Conservation (phyloP, 2,329 filamentous ascomycete species). For the Lanzia echinophila region DNA sequence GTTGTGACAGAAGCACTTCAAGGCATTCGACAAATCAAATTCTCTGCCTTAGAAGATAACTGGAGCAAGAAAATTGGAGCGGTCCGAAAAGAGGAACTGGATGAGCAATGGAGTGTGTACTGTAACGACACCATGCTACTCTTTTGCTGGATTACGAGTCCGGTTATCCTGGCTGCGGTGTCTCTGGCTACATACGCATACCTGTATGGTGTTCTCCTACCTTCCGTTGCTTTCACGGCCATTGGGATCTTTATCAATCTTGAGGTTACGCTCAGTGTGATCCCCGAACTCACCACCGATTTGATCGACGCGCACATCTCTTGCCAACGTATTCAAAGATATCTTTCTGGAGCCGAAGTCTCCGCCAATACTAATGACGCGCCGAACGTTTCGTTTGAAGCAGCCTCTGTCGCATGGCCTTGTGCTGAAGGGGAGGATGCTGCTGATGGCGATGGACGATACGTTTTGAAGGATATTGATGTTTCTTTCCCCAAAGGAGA, state of each 20-base stretch:
- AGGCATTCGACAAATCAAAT: constrained; percentile 80
- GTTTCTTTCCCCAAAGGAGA: constrained; percentile 61
- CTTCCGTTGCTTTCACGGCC: constrained; percentile 73
- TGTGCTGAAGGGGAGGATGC: constrained; percentile 55
- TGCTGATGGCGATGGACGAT: constrained; percentile 50
- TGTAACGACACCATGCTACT: constrained; percentile 23
- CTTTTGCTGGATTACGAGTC: constrained; percentile 65
- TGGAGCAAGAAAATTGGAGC: constrained; percentile 66
- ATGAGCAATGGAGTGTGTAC: constrained; percentile 60
- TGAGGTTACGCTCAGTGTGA: constrained; percentile 61
- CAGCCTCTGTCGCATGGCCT: constrained; percentile 69
- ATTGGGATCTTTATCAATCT: constrained; percentile 69
- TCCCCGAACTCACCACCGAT: constrained; percentile 68
- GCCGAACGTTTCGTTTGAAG: constrained; percentile 56
- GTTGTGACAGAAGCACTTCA: constrained; percentile 71
- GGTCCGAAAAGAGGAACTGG: constrained; percentile 60
- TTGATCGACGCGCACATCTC: constrained; percentile 69
- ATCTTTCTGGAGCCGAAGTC: constrained; percentile 62
- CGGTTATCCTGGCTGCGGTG: constrained; percentile 65
- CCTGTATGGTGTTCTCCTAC: constrained; percentile 54
- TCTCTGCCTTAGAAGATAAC: constrained; percentile 66
- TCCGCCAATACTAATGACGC: constrained; percentile 45
- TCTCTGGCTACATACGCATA: constrained; percentile 63
- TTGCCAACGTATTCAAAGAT: constrained; percentile 62
- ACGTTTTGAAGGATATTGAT: constrained; percentile 58